A percentile compares a stretch with the other conserved stretches of the same genome.
Evolutionary conservation across 768 basidiomycete genomes (phyloP).

Genomic region (Psilocybe sp.): DNA sequence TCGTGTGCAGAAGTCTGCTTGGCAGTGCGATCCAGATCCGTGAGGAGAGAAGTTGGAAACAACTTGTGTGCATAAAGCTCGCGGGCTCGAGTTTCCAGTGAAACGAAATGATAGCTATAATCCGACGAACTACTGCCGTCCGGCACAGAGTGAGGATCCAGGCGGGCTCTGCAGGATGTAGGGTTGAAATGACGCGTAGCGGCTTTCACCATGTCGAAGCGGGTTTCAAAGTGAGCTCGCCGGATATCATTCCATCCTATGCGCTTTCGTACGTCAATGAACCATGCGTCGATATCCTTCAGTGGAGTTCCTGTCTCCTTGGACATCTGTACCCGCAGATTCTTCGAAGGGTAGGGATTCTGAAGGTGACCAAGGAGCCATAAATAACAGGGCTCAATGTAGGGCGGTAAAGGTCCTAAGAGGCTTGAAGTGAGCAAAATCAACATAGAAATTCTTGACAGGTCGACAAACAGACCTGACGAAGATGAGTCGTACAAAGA

Average conservation of each 20-base stretch:
- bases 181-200: slow-evolving; percentile 34
- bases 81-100: not conserved
- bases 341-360: slow-evolving; percentile 48
- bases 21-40: too few species aligned
- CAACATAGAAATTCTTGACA: not conserved
- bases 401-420: slow-evolving; percentile 5
- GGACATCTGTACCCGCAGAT: slow-evolving; percentile 26
- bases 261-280: slow-evolving; percentile 41
- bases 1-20: too few species aligned
- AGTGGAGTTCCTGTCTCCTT: slow-evolving; percentile 15
- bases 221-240: slow-evolving; percentile 27
- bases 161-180: too few species aligned
- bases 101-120: too few species aligned
- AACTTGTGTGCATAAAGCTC: not conserved
- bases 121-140: too few species aligned
- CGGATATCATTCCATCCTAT: slow-evolving; percentile 52
- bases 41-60: too few species aligned
- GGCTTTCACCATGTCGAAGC: slow-evolving; percentile 33
- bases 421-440: not conserved
- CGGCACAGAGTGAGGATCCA: too few species aligned
- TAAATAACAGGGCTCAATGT: slow-evolving; percentile 18
- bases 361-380: slow-evolving; percentile 48
- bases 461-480: not conserved
- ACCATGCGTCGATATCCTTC: slow-evolving; percentile 44
- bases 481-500: not conserved